phyloP scores from a whole-genome alignment of 2,329 filamentous ascomycete genomes.

The Monosporascus ibericus region DNA sequence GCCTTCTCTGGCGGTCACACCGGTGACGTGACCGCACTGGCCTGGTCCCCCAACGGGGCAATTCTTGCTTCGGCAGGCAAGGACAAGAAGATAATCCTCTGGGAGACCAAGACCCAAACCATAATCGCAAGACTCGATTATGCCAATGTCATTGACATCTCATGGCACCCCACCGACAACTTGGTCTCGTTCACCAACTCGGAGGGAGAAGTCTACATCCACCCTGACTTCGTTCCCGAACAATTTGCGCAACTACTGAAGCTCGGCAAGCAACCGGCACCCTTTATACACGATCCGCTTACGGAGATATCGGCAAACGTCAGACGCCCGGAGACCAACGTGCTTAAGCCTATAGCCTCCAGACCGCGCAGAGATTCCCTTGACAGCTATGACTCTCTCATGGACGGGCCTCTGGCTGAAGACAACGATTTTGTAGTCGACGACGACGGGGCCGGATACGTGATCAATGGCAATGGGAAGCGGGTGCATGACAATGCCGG shows the following conservation, averaged over 20 bases:
- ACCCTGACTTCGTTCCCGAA: slow-evolving; percentile 60
- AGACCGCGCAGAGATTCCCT: slow-evolving; percentile 56
- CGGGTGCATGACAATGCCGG: slow-evolving; percentile 49
- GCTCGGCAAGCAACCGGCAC: slow-evolving; percentile 64
- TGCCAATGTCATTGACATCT: slow-evolving; percentile 75
- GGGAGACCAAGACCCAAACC: slow-evolving; percentile 85
- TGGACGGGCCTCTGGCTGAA: slow-evolving; percentile 54
- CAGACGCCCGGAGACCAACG: slow-evolving; percentile 49
- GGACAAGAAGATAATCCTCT: slow-evolving; percentile 68
- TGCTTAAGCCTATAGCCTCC: slow-evolving; percentile 45
- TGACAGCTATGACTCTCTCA: slow-evolving; percentile 78
- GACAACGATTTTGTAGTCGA: slow-evolving; percentile 85
- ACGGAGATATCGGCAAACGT: slow-evolving; percentile 63
- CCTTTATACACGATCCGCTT: slow-evolving; percentile 77
- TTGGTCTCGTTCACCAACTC: slow-evolving; percentile 86
- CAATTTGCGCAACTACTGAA: slow-evolving; percentile 52
- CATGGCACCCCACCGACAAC: slow-evolving; percentile 89
- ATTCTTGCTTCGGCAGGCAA: slow-evolving; percentile 68
- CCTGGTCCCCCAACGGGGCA: slow-evolving; percentile 93
- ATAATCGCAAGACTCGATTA: slow-evolving; percentile 75
- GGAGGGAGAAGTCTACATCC: slow-evolving; percentile 90
- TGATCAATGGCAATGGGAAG: slow-evolving; percentile 48
- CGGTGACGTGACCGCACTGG: slow-evolving; percentile 76
- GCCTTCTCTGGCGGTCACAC: slow-evolving; percentile 73
- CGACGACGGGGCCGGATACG: slow-evolving; percentile 90